phyloP scores from a whole-genome alignment of 2,329 filamentous ascomycete genomes.

The Gaeumannomyces tritici region DNA sequence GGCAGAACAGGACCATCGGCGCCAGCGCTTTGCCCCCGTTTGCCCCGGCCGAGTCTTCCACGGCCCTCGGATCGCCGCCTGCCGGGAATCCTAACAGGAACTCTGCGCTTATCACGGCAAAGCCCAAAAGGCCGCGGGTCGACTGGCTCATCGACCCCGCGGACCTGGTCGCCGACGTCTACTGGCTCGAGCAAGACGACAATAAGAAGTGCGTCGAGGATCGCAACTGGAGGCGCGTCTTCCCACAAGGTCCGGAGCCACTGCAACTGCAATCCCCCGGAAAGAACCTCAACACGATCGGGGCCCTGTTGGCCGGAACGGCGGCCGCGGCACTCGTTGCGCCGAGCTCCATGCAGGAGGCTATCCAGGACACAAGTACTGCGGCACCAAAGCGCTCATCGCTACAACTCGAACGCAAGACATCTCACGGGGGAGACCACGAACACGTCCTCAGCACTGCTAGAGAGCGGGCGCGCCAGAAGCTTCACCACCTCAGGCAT shows the following conservation, averaged over 20 bases:
- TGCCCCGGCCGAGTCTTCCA: not conserved
- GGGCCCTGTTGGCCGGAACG: not conserved
- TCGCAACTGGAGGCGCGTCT: conserved; percentile 65
- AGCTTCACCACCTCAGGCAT: conserved; percentile 46
- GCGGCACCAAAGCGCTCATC: not conserved
- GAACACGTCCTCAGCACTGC: conserved; percentile 39
- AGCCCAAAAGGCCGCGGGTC: conserved; percentile 62
- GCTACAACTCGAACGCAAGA: not conserved
- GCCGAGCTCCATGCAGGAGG: not conserved
- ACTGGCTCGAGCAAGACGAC: conserved; percentile 77
- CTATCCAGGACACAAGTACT: not conserved
- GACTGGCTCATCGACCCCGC: conserved; percentile 80
- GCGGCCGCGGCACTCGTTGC: not conserved
- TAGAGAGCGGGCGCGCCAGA: conserved; percentile 50
- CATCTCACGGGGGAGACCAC: not conserved
- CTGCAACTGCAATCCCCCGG: conserved; percentile 8
- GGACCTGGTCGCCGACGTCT: conserved; percentile 80
- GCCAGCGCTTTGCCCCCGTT: not conserved
- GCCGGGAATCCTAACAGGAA: conserved; percentile 21
- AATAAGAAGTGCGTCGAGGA: conserved; percentile 80
- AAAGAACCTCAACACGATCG: not conserved
- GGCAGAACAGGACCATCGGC: conserved; percentile 14
- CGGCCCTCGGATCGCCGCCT: conserved; percentile 10
- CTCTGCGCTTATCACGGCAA: conserved; percentile 37
- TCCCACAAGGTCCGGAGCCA: conserved; percentile 32